A percentile compares a stretch with the other conserved stretches of the same genome.
phyloP scores from a whole-genome alignment of 495 filamentous ascomycete genomes.

The Filosporella fistucella region DNA sequence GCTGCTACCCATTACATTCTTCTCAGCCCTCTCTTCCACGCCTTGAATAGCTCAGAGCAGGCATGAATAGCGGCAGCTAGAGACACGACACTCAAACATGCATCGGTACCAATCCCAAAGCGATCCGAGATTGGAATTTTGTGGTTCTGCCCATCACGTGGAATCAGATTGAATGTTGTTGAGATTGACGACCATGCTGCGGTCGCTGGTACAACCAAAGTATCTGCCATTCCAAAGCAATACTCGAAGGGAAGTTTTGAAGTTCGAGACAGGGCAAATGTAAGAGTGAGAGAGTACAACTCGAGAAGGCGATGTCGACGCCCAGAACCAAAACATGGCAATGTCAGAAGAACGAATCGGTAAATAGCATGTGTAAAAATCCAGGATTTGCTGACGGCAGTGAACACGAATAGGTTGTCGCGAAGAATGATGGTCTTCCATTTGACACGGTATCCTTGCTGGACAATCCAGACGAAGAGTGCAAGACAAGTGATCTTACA shows the following conservation, averaged over 20 bases:
- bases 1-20: too few species aligned
- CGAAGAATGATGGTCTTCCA: slow-evolving; percentile 10
- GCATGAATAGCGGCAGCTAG: slow-evolving; percentile 3
- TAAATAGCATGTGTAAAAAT: slow-evolving; percentile 9
- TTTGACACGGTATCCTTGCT: neutral
- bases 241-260: slow-evolving; percentile 5
- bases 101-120: slow-evolving; percentile 3
- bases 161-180: slow-evolving; percentile 4
- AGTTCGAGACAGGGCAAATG: neutral
- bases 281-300: slow-evolving; percentile 10
- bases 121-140: neutral
- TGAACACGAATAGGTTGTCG: slow-evolving; percentile 6
- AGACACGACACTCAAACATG: slow-evolving; percentile 1
- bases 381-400: slow-evolving; percentile 10
- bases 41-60: slow-evolving; percentile 5
- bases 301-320: slow-evolving; percentile 6
- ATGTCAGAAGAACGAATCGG: slow-evolving; percentile 9
- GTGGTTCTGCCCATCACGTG: slow-evolving; percentile 2
- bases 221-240: slow-evolving; percentile 12
- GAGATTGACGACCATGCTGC: slow-evolving; percentile 8
- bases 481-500: slow-evolving; percentile 7
- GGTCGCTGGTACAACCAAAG: slow-evolving; percentile 6
- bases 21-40: neutral
- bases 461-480: slow-evolving; percentile 7
- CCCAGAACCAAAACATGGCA: slow-evolving; percentile 7